Conservation (phyloP, 2,329 filamentous ascomycete genomes). For the Exophiala spinifera region DNA sequence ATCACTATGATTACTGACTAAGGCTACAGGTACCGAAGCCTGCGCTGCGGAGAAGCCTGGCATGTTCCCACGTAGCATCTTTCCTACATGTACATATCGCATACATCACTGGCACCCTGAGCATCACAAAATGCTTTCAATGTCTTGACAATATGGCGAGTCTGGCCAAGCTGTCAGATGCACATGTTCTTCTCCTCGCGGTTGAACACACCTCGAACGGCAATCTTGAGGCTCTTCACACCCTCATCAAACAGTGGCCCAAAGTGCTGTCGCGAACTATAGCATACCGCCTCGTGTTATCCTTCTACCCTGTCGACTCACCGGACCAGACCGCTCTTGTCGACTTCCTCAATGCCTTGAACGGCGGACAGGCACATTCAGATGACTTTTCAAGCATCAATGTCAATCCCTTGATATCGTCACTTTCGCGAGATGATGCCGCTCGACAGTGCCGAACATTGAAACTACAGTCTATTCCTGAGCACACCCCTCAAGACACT, state of each 20-base stretch:
- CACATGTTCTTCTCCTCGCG: slow-evolving; percentile 58
- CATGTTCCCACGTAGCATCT: background rate
- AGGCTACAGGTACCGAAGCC: no score
- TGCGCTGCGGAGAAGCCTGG: background rate
- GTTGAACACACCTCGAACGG: slow-evolving; percentile 55
- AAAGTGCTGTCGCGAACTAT: slow-evolving; percentile 51
- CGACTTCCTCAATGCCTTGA: slow-evolving; percentile 31
- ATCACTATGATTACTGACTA: no score
- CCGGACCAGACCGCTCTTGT: slow-evolving; percentile 37
- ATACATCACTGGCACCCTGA: background rate
- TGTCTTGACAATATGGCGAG: slow-evolving; percentile 35
- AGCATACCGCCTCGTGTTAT: slow-evolving; percentile 58
- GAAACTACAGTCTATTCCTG: slow-evolving; percentile 11
- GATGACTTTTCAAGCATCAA: slow-evolving; percentile 26
- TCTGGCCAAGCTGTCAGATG: slow-evolving; percentile 46
- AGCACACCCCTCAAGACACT: slow-evolving; percentile 5
- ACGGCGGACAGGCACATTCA: slow-evolving; percentile 31
- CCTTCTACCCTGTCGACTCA: slow-evolving; percentile 60
- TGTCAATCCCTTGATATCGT: slow-evolving; percentile 38
- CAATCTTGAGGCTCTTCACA: slow-evolving; percentile 52
- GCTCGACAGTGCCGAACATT: slow-evolving; percentile 13
- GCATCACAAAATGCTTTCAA: background rate
- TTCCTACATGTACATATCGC: background rate
- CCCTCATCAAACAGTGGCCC: slow-evolving; percentile 49
- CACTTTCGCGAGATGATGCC: slow-evolving; percentile 16